These are phyloP conservation scores for Coemansia sp. DNA, from an alignment of 192 early-diverging fungal species.

Conservation along the genomic window DNA sequence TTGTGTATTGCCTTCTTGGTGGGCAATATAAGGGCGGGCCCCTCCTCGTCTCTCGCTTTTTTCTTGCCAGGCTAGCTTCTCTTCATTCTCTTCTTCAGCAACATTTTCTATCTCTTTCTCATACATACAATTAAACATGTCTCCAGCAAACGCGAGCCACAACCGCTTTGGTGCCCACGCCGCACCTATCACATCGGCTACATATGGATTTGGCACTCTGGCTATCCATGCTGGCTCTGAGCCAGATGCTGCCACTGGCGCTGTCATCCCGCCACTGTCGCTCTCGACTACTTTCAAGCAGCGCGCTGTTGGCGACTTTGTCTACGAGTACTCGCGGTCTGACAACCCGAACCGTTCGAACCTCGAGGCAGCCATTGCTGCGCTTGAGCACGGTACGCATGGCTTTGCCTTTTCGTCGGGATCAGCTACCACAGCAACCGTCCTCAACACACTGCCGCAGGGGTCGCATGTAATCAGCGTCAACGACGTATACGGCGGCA, in stretches of 20 bases:
- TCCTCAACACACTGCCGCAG: constrained; percentile 69
- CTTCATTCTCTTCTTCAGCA: background rate
- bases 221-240: constrained; percentile 94
- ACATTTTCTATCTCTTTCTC: constrained; percentile 1
- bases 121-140: constrained; percentile 21
- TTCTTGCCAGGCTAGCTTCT: background rate
- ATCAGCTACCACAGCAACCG: constrained; percentile 82
- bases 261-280: constrained; percentile 95
- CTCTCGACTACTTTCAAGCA: constrained; percentile 98
- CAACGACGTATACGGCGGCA: constrained; percentile 91
- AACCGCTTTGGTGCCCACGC: constrained; percentile 16
- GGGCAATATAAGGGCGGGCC: constrained; percentile 2
- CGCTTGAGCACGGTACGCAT: constrained; percentile 89
- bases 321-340: constrained; percentile 83
- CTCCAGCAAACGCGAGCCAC: constrained; percentile 36
- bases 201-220: constrained; percentile 82
- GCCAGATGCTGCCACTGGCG: constrained; percentile 90
- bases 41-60: background rate
- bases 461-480: constrained; percentile 83
- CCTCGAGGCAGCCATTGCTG: constrained; percentile 88
- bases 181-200: constrained; percentile 14
- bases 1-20: constrained; percentile 1
- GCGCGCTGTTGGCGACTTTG: constrained; percentile 87
- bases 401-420: constrained; percentile 85
- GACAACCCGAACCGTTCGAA: constrained; percentile 78